phyloP scores from a whole-genome alignment of 495 filamentous ascomycete species.

The Lophiotrema nucula region DNA sequence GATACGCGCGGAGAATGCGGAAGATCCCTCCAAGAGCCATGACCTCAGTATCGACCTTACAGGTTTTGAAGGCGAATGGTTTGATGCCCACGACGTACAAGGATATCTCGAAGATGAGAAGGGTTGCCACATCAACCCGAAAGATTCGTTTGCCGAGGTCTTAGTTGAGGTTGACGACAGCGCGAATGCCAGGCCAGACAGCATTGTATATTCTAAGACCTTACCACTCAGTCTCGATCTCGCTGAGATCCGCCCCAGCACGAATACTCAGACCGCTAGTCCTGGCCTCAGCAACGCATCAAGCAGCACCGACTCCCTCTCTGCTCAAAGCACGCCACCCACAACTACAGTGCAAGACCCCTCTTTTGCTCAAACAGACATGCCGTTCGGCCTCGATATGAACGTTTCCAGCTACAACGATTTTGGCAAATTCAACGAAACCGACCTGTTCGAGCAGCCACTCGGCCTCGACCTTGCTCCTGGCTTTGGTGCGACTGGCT shows the following conservation, averaged over 20 bases:
- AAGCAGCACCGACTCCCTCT: not conserved
- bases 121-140: constrained; percentile 55
- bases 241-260: not conserved
- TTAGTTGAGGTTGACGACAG: constrained; percentile 40
- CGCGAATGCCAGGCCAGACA: not conserved
- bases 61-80: constrained; percentile 64
- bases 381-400: constrained; percentile 30
- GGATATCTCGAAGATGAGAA: constrained; percentile 58
- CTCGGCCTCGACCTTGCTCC: constrained; percentile 29
- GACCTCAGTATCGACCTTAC: constrained; percentile 29
- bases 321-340: constrained; percentile 2
- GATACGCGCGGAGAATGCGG: constrained; percentile 42
- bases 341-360: not conserved
- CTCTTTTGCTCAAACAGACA: constrained; percentile 4
- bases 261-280: not conserved
- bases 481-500: constrained; percentile 8
- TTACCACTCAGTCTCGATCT: constrained; percentile 4
- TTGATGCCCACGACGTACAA: constrained; percentile 71
- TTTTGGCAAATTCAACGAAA: constrained; percentile 1
- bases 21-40: constrained; percentile 27
- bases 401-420: not conserved
- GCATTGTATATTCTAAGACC: constrained; percentile 24
- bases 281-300: constrained; percentile 13
- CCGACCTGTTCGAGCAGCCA: constrained; percentile 30
- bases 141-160: constrained; percentile 53